Base-by-base conservation (phyloP, 2,329 filamentous ascomycete species). In the Hansfordia pulvinata region DNA sequence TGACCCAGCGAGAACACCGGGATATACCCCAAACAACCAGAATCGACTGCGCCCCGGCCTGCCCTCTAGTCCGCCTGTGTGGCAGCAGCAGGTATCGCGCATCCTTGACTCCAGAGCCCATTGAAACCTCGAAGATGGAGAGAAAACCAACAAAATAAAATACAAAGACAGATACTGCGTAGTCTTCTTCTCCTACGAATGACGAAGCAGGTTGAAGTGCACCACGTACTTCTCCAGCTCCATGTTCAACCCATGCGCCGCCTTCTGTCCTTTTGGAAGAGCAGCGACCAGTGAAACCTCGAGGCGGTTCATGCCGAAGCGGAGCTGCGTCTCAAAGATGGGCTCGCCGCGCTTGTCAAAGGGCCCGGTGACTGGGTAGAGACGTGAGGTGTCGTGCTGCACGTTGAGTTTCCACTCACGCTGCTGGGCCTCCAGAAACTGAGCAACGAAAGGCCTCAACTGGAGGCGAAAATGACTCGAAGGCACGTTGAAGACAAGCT, bases 141-240 rank as follows among this genome's bases (percentile, higher is more conserved):
- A n/a, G n/a, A n/a, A n/a, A n/a, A n/a, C n/a, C n/a, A n/a, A n/a
- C n/a, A n/a, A n/a, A n/a, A n/a, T n/a, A n/a, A n/a, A n/a, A n/a
- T n/a, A n/a, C n/a, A n/a, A n/a, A n/a, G n/a, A n/a, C n/a, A n/a
- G n/a, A n/a, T n/a, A n/a, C n/a, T n/a, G n/a, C n/a, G n/a, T n/a
- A n/a, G n/a, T n/a, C n/a, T n/a, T n/a, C n/a, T n/a, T n/a, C n/a
- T n/a, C n/a, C n/a, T n/a, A n/a, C n/a, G n/a, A n/a, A n/a, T n/a
- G n/a, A n/a, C n/a, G n/a, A n/a, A n/a, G 38, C 39, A 92, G 53
- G 50, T 90, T 78, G 33, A 78, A 67, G 52, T 80, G 80, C 16
- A 90, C 61, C 2, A 73, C 83, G 30, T 85, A 64, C 40, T 77
- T 78, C 56, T 94, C 85, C 35, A 86, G 58, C 46, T 90, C 83